Base-by-base conservation (phyloP, 2,329 filamentous ascomycete genomes). In the Dactylellina leptospora region DNA sequence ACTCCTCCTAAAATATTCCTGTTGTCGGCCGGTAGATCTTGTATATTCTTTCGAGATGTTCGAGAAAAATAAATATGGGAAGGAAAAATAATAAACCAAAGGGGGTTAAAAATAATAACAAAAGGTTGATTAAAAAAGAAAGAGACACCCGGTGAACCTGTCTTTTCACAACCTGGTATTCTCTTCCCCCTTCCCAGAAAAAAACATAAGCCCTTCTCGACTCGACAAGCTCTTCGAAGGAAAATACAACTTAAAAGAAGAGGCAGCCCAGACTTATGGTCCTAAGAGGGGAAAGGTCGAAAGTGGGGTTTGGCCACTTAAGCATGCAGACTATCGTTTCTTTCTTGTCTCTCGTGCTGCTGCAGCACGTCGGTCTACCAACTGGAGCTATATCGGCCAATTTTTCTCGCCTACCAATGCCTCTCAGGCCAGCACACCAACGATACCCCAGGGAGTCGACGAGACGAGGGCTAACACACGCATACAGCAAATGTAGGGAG, bases 241-340 rank as follows among this genome's bases (percentile, higher is more conserved):
- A 42, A 61, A 60, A 61, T 38, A 51, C 58, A 61, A 33, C 45
- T 62, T 58, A 63, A 63, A 56, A 53, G 53, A 51, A 60, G 47
- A 25, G 47, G 36, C 3, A 40, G 18, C 51, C 22, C 38, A 42
- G n/a, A 58, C 27, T 54, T 53, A 63, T 60, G 40, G 51, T 27
- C 38, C 68, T 60, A 36, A 60, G 54, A 55, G 59, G 59, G 59
- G 54, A 50, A 64, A 54, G 36, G 51, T 42, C 47, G 54, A 72
- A 72, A 72, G 68, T 72, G 68, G 68, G 68, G 68, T 72, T 68
- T 63, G 68, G 68, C 68, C 68, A 72, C 68, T 64, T 72, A 72
- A 72, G 45, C 68, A 72, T 72, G 68, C 68, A 72, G 68, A 55
- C 59, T 64, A 58, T 68, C 45, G 45, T 53, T n/a, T n/a, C n/a